Evolutionary conservation across 176 grass and related monocot genomes (phyloP).

Genomic region (Echinochloa phyllopogon): DNA sequence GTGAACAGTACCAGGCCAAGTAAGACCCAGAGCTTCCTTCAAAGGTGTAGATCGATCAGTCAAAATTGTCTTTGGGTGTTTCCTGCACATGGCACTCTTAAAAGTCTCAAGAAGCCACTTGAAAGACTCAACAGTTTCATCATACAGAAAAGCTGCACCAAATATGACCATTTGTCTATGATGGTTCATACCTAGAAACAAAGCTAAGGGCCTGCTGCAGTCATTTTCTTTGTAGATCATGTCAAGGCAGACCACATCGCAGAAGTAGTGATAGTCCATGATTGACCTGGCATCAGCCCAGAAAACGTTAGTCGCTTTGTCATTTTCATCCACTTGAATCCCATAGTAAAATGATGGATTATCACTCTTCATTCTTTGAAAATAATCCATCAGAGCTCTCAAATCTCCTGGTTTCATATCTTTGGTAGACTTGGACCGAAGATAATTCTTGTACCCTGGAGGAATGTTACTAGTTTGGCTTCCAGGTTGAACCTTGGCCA

Average conservation of each 20-base stretch:
- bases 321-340: conserved; percentile 89
- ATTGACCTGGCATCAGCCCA: conserved; percentile 87
- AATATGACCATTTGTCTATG: conserved; percentile 80
- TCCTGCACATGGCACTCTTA: conserved; percentile 71
- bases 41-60: conserved; percentile 62
- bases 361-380: conserved; percentile 78
- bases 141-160: conserved; percentile 85
- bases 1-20: conserved; percentile 67
- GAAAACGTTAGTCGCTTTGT: conserved; percentile 81
- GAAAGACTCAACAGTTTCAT: conserved; percentile 85
- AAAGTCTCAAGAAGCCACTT: conserved; percentile 93
- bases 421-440: conserved; percentile 60
- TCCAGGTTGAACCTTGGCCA: conserved; percentile 57
- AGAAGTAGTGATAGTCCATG: conserved; percentile 83
- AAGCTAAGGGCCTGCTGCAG: conserved; percentile 72
- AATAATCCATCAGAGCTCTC: conserved; percentile 76
- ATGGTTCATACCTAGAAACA: conserved; percentile 91
- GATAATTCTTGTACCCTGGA: conserved; percentile 81
- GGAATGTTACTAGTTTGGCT: conserved; percentile 65
- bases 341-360: conserved; percentile 90
- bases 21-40: conserved; percentile 62
- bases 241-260: conserved; percentile 85
- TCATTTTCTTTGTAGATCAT: conserved; percentile 64
- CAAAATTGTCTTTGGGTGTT: conserved; percentile 71
- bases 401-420: conserved; percentile 61